Evolutionary conservation across 2,329 filamentous ascomycete species (phyloP).

Genomic region (Calonectria leucothoes): DNA sequence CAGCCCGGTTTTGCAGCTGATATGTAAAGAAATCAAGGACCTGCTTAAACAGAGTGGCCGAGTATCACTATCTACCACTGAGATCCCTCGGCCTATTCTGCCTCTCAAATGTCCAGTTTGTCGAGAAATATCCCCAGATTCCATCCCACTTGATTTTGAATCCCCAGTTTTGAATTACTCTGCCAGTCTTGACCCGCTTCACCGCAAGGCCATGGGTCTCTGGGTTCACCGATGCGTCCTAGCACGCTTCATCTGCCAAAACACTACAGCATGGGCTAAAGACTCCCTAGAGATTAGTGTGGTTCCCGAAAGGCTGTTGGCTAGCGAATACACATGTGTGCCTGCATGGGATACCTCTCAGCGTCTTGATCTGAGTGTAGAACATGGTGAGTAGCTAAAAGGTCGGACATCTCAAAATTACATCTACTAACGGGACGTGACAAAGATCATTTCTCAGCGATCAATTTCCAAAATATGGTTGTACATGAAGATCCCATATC

Average conservation of each 20-base stretch:
- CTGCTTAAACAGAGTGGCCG: not conserved
- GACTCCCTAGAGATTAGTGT: not conserved
- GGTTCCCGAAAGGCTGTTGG: not conserved
- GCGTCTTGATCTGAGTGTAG: not conserved
- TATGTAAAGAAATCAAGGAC: not conserved
- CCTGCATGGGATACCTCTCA: not conserved
- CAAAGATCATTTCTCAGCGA: not conserved
- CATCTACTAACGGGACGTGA: not conserved
- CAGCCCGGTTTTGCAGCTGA: not conserved
- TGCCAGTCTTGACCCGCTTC: not conserved
- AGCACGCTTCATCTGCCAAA: not conserved
- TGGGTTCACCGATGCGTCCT: slow-evolving; percentile 9
- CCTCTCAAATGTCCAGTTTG: slow-evolving; percentile 3
- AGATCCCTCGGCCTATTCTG: not conserved
- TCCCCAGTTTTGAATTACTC: not conserved
- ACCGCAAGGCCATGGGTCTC: not conserved
- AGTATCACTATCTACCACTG: not conserved
- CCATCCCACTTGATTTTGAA: not conserved
- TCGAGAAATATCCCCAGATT: not conserved
- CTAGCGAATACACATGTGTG: slow-evolving; percentile 3
- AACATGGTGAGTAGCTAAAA: not conserved
- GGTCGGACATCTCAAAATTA: not conserved
- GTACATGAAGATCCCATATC: slow-evolving; percentile 9
- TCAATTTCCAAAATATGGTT: slow-evolving; percentile 4
- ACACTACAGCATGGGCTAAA: not conserved